phyloP scores from a whole-genome alignment of 73 alveolate genomes.

The Tetrahymena borealis region DNA sequence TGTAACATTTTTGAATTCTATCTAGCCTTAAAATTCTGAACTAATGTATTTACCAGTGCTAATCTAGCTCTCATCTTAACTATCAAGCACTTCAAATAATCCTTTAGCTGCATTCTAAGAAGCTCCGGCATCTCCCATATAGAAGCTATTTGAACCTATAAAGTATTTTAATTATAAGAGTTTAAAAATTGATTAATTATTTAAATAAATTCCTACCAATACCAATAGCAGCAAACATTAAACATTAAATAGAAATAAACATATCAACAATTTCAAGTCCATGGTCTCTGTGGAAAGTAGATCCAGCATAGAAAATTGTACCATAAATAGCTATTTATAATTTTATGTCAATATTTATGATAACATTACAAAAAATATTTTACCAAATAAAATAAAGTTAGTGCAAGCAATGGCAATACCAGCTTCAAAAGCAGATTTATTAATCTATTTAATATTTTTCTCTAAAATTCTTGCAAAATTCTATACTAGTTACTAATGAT shows the following conservation, averaged over 20 bases:
- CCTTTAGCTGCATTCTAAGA: background rate
- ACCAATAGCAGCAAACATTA: constrained; percentile 6
- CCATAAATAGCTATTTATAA: background rate
- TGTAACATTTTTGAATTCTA: constrained; percentile 64
- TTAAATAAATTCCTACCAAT: background rate
- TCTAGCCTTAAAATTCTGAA: constrained; percentile 46
- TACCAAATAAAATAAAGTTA: background rate
- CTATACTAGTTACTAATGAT: constrained; percentile 41
- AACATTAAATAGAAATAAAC: background rate
- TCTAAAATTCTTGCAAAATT: background rate
- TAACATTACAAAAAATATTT: background rate
- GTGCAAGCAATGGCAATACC: background rate
- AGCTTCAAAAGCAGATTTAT: background rate
- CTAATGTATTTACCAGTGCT: background rate
- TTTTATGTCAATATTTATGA: background rate
- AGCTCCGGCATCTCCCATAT: background rate
- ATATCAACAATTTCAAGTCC: background rate
- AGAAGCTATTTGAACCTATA: background rate
- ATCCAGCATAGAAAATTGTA: constrained; percentile 2
- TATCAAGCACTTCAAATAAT: background rate
- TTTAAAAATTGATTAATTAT: background rate
- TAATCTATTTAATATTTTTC: background rate
- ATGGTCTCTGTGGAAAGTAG: background rate
- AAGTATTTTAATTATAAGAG: background rate
- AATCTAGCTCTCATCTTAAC: background rate